These are phyloP conservation scores for Neurospora sp. DNA, from an alignment of 495 filamentous ascomycete species.

Conservation along the genomic window DNA sequence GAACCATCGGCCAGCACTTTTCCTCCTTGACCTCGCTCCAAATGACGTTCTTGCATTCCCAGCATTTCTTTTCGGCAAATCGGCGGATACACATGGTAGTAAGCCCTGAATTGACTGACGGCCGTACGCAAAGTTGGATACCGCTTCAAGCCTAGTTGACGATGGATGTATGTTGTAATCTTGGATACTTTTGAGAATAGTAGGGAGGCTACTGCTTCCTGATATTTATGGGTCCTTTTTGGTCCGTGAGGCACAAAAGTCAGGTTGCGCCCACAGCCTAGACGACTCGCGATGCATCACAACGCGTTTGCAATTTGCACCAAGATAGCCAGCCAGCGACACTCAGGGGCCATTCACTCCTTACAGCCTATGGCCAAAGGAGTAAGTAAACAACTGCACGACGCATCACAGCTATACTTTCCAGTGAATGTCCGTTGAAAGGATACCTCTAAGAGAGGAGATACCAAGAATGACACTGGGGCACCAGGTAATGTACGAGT, in stretches of 20 bases:
- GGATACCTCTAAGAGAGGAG: neutral
- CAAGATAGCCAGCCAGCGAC: neutral
- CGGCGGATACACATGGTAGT: neutral
- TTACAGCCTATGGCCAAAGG: neutral
- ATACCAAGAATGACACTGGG: neutral
- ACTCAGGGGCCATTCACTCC: neutral
- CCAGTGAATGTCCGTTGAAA: neutral
- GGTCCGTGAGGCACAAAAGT: neutral
- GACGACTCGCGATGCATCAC: neutral
- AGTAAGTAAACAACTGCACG: neutral
- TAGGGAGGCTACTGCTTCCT: neutral
- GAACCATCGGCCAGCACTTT: neutral
- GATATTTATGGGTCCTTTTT: neutral
- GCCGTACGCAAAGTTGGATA: neutral
- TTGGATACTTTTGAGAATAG: neutral
- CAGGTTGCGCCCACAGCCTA: neutral
- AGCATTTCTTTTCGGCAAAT: neutral
- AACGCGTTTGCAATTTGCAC: neutral
- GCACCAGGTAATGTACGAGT: neutral
- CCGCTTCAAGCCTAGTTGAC: neutral
- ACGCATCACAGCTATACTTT: neutral
- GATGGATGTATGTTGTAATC: neutral
- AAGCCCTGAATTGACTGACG: neutral
- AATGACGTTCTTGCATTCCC: neutral
- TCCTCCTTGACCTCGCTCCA: neutral